Evolutionary conservation across 176 grass and related monocot species (phyloP), one percentile per base, ranked within the genome.

Genomic region (Puya raimondii): DNA sequence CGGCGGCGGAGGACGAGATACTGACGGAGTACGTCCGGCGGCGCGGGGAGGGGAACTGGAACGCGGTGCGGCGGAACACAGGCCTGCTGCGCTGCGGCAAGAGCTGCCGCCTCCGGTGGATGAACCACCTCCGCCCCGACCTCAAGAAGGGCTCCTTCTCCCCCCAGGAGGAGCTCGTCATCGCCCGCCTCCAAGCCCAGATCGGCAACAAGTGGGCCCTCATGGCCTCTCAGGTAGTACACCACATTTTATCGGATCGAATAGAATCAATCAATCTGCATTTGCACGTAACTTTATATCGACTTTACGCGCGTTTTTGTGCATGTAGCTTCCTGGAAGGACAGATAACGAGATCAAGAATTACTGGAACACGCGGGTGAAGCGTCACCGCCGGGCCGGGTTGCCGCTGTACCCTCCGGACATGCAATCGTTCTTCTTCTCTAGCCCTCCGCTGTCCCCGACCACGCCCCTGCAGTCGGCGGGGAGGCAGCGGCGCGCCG

Each of bases 101-200:
- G 84, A 96, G 87, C 87, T 96, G 91, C 80, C 82, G 91, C 9
- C 77, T 91, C 10, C 81, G 91, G 4, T 96, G 91, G 87, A 87
- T 80, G 51, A 96, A 96, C 67, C 87, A 96, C 66, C 84, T 90
- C 70, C 91, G 91, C 23, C 87, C 91, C 21, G 78, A 96, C 84
- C 91, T 88, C 63, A 96, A 88, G 81, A 89, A 87, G 65, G 84
- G 91, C 3, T 83, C 82, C 76, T 96, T 96, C 81, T 80, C 84
- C 29, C 79, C 63, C 21, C 84, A 91, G 52, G 91, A 91, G 73
- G 84, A 86, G 74, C 21, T 78, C 63, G 47, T 86, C 74, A 84
- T 91, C 78, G 80, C 78, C 47, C 78, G 82, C 67, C 83, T 86
- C 63, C 88, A 91, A 50, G 70, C 77, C 10, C 81, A 87, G 75